These are phyloP conservation scores for Beta lomatogona DNA, from an alignment of 179 eudicot species.

Conservation along the genomic window DNA sequence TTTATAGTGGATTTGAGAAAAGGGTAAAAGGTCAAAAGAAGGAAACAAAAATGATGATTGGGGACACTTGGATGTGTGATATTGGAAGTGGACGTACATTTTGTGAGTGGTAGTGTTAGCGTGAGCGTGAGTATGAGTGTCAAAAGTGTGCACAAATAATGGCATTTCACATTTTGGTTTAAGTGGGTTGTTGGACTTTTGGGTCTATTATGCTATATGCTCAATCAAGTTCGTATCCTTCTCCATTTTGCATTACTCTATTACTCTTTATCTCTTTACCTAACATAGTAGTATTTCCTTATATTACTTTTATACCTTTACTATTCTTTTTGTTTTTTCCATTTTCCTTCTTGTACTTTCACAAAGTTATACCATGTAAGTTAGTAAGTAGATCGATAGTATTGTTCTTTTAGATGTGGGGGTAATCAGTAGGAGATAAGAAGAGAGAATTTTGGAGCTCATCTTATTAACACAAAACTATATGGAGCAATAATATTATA, in stretches of 20 bases:
- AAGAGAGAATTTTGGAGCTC: too few species aligned
- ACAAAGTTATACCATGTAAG: too few species aligned
- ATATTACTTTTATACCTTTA: background rate
- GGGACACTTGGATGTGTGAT: conserved; percentile 12
- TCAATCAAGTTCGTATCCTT: background rate
- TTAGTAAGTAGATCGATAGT: too few species aligned
- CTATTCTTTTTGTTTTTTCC: too few species aligned
- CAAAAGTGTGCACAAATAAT: conserved; percentile 7
- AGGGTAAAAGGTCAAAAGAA: background rate
- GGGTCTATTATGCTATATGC: background rate
- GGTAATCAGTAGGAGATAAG: too few species aligned
- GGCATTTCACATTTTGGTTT: conserved; percentile 3
- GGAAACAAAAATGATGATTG: background rate
- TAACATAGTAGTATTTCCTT: background rate
- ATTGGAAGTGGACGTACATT: background rate
- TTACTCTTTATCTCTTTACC: too few species aligned
- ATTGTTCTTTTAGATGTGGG: too few species aligned
- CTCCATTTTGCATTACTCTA: background rate
- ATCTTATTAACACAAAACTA: too few species aligned
- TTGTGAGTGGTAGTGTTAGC: too few species aligned
- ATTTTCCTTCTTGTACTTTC: too few species aligned
- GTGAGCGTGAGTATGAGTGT: background rate
- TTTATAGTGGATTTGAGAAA: conserved; percentile 13
- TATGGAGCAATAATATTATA: too few species aligned
- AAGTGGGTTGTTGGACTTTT: conserved; percentile 14